Evolutionary conservation across 257 asterid species (phyloP), one percentile per base, ranked within the genome.

Genomic region (Hygrophila difformis): DNA sequence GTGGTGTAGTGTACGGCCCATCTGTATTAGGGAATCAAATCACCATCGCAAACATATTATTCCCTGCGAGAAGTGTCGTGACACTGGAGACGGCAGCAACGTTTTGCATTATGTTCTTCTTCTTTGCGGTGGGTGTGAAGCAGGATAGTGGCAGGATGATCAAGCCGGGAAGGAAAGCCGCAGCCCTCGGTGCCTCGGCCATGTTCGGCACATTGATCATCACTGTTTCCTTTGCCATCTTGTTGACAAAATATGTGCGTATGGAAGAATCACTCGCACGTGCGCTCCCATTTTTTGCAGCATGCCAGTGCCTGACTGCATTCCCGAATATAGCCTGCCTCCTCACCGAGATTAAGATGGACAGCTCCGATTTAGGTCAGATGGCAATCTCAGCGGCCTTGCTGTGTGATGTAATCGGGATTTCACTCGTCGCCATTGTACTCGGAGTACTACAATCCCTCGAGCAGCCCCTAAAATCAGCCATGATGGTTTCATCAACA

Each of bases 1-100:
- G 87, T 9, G 97, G 94, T 0, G 51, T 87, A 28, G 3, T 83
- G 1, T 72, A 66, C 22, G 97, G 97, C 5, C 93, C 94, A 41
- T 82, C 97, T 12, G 1, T 76, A 2, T 40, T 87, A 13, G 91
- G 94, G 5, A 81, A 66, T 44, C 14, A 44, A 0, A 28, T 33
- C 1, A 1, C 36, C 34, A 12, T 75, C 39, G 71, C 75, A n/a
- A 10, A 28, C 0, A 5, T 3, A 0, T 18, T 87, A 8, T 87
- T 87, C 45, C 94, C 94, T 0, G 18, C 47, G 0, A 57, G 81
- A 53, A 64, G 94, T 56, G 13, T 31, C 15, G n/a, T 60, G 23
- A 60, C 65, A 3, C 65, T 87, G 5, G 85, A 77, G 44, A 83
- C 94, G 0, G 12, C 47, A 0, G 78, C 91, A 0, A 37, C 61